Evolutionary conservation across 2,329 filamentous ascomycete genomes (phyloP), one percentile per base, ranked within the genome.

Genomic region (Zelopaecilomyces penicillatus): DNA sequence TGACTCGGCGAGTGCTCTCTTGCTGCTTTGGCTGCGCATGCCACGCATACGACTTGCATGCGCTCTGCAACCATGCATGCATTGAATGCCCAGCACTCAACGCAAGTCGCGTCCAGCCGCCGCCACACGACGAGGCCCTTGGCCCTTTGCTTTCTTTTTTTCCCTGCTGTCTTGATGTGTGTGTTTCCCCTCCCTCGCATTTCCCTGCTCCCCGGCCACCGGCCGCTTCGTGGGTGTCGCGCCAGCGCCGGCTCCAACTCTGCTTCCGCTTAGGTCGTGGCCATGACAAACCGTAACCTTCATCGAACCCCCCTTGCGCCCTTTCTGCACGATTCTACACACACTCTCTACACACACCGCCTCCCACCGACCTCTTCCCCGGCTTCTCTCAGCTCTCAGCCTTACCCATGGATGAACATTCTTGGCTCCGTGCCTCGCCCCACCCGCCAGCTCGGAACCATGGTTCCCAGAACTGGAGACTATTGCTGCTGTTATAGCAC

Each of bases 1-100:
- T 19, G 19, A 19, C 19, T 19, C 19, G 19, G 19, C 19, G 19
- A 19, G 19, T 19, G 19, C 19, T 35, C 12, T 40, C 43, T 36
- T n/a, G 29, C 26, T 40, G 26, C 12, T 27, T 27, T 35, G 28
- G 26, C 30, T 31, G 35, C 7, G 29, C 32, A 41, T 45, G 37
- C 33, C 35, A 41, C 37, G 28, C 42, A 45, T 47, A 42, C 45
- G 44, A 32, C 33, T 47, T 44, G 42, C 42, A 47, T 47, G 42
- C 45, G 35, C 30, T 47, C 35, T 28, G 6, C 31, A 33, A 30
- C 26, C 28, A 41, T 47, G 42, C 45, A 44, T n/a, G 40, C 12
- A 35, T 27, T 40, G 26, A 29, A 31, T 39, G 39, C 10, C 33
- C 35, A 34, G 30, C 27, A 26, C 12, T 31, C 45, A 44, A 19